phyloP scores from a whole-genome alignment of 345 rosid species.

The Lumnitzera racemosa region DNA sequence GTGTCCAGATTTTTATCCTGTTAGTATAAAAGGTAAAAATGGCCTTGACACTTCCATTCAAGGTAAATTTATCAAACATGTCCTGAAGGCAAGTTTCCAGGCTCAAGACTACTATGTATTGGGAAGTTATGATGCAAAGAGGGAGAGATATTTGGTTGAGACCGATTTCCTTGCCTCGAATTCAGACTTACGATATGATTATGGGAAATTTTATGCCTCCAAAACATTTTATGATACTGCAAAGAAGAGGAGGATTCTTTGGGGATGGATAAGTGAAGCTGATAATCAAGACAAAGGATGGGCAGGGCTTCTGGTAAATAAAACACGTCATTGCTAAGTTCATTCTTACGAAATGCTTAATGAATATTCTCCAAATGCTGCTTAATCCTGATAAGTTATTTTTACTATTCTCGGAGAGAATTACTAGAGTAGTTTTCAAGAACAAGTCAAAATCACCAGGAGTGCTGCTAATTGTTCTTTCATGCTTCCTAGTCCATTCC shows the following conservation, averaged over 20 bases:
- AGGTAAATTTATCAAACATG: conserved; percentile 26
- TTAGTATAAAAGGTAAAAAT: conserved; percentile 1
- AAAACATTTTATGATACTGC: conserved; percentile 46
- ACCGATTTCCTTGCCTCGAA: conserved; percentile 13
- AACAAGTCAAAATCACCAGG: too few relatives aligned
- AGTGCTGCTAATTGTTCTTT: too few relatives aligned
- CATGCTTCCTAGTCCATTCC: conserved; percentile 42
- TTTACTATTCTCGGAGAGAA: too few relatives aligned
- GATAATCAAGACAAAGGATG: conserved; percentile 34
- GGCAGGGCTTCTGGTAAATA: conserved; percentile 53
- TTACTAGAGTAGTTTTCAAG: too few relatives aligned
- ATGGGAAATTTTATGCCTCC: conserved; percentile 60
- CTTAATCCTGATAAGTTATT: too few relatives aligned
- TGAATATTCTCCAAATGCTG: background rate
- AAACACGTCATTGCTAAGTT: background rate
- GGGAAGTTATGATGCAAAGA: conserved; percentile 28
- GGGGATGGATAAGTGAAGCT: conserved; percentile 59
- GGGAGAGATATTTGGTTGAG: conserved; percentile 28
- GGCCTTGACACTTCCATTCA: conserved; percentile 33
- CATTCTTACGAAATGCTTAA: background rate
- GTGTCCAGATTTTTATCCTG: conserved; percentile 56
- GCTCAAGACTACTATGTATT: conserved; percentile 31
- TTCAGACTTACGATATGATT: conserved; percentile 40
- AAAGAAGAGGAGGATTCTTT: conserved; percentile 35
- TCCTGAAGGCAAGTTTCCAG: conserved; percentile 40